Percentiles rank a stretch among this genome's conserved stretches.
phyloP scores from a whole-genome alignment of 371 early-diverging fungal species.

The Coemansia sp. region DNA sequence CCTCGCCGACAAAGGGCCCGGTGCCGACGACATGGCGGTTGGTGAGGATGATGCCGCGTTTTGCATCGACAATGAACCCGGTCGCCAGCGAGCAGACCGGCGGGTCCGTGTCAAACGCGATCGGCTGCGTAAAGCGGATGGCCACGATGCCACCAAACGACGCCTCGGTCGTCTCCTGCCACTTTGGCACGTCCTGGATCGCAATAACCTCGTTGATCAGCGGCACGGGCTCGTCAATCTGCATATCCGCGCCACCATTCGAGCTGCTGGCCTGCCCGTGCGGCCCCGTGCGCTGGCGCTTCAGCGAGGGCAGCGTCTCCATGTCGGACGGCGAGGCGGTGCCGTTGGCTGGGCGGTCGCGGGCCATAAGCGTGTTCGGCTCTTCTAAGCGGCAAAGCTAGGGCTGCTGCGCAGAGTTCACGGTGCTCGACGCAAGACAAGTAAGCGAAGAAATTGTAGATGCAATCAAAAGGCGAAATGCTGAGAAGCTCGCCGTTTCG shows the following conservation, averaged over 20 bases:
- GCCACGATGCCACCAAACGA: conserved; percentile 74
- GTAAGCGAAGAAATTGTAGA: too few species aligned
- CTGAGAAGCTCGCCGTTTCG: too few species aligned
- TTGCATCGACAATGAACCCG: conserved; percentile 90
- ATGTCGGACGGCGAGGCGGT: background rate
- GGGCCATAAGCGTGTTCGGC: background rate
- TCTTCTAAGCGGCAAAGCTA: background rate
- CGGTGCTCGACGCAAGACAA: too few species aligned
- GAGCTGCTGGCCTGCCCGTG: background rate
- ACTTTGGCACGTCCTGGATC: conserved; percentile 54
- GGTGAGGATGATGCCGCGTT: conserved; percentile 81
- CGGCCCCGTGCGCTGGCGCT: conserved; percentile 18
- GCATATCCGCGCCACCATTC: background rate
- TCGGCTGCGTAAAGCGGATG: conserved; percentile 73
- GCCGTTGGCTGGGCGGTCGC: background rate
- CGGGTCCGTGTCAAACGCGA: conserved; percentile 82
- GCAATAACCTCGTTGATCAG: conserved; percentile 53
- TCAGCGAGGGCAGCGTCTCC: background rate
- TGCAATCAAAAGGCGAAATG: too few species aligned
- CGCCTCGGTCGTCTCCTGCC: conserved; percentile 38
- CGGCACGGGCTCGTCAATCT: conserved; percentile 5
- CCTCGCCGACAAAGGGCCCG: conserved; percentile 88
- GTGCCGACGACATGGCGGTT: conserved; percentile 90
- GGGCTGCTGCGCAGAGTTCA: too few species aligned
- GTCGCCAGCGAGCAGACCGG: conserved; percentile 72